Percentiles rank a stretch among this genome's conserved stretches.
phyloP scores from a whole-genome alignment of 108 stramenopile species.

The Epipyxis sp. region DNA sequence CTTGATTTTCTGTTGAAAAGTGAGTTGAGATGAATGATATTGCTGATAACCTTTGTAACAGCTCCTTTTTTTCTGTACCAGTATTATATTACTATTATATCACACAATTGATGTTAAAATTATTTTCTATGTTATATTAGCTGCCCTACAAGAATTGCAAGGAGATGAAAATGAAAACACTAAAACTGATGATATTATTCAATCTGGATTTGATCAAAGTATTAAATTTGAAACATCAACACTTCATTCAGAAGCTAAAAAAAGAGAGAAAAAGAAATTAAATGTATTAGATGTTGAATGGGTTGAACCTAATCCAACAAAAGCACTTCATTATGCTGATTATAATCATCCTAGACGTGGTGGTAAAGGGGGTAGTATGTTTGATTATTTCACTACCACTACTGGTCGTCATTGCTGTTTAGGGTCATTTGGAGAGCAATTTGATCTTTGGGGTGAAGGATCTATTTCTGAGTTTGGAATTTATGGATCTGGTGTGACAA shows the following conservation, averaged over 20 bases:
- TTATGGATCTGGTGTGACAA: slow-evolving; percentile 65
- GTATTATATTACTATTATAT: no score
- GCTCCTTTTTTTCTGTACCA: no score
- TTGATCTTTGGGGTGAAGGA: slow-evolving; percentile 67
- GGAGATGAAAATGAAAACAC: no score
- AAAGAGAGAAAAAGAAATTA: no score
- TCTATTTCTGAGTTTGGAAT: slow-evolving; percentile 60
- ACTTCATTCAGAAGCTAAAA: no score
- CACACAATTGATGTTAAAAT: no score
- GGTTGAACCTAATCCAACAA: background rate
- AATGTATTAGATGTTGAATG: background rate
- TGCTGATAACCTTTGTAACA: no score
- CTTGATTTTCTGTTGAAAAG: no score
- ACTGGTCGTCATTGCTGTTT: slow-evolving; percentile 61
- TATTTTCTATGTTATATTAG: no score
- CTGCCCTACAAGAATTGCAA: no score
- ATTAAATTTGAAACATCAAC: background rate
- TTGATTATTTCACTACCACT: slow-evolving; percentile 35
- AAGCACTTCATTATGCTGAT: slow-evolving; percentile 22
- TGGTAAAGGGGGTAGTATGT: slow-evolving; percentile 34
- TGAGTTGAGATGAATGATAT: no score
- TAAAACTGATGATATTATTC: no score
- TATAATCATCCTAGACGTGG: slow-evolving; percentile 38
- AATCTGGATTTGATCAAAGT: background rate
- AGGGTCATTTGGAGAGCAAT: slow-evolving; percentile 63